Base-by-base conservation (phyloP, 176 grass and related monocot genomes). In the Urochloa ruziziensis region DNA sequence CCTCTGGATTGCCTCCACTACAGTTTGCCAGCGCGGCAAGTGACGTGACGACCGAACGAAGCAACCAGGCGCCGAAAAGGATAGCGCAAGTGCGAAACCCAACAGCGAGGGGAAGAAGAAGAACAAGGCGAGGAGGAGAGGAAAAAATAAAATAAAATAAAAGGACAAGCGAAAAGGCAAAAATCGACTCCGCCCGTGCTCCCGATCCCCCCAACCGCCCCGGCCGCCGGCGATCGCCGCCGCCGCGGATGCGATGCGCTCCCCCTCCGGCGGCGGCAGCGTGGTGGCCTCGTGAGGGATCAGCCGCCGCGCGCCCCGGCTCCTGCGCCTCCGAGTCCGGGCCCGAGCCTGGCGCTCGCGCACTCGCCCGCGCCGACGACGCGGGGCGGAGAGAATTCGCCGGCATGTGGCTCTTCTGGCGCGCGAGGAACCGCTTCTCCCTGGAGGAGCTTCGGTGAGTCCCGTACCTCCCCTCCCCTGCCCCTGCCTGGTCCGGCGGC, bases 401-500 rank as follows among this genome's bases (percentile, higher is more conserved):
- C 67, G 88, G 74, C 89, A 96, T 95, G 96, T 99, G 96, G 96
- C 82, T 94, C 77, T 94, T 99, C 80, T 99, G 91, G 93, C 96
- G 91, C 86, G 42, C 87, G 49, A 90, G 93, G 83, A 99, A 94
- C 75, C 91, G 96, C 37, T 99, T 99, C 81, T 99, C 96, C 57
- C 69, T 99, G 43, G 96, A 96, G 47, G 93, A 99, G 79, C 96
- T 99, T 83, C 93, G 93, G 96, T 99, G 75, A 63, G 93, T 85
- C 32, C 58, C 36, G 2, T 25, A n/a, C 33, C 70, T 14, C 7
- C 4, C 44, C 1, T 17, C 29, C 18, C 37, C 39, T 25, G 27
- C n/a, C 11, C 77, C 47, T 28, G n/a, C 77, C 62, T 23, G 19
- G 33, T n/a, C 23, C 43, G 21, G 30, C 19, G 16, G 44, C 43